phyloP scores from a whole-genome alignment of 2,329 filamentous ascomycete genomes.

The Fusarium multiceps region DNA sequence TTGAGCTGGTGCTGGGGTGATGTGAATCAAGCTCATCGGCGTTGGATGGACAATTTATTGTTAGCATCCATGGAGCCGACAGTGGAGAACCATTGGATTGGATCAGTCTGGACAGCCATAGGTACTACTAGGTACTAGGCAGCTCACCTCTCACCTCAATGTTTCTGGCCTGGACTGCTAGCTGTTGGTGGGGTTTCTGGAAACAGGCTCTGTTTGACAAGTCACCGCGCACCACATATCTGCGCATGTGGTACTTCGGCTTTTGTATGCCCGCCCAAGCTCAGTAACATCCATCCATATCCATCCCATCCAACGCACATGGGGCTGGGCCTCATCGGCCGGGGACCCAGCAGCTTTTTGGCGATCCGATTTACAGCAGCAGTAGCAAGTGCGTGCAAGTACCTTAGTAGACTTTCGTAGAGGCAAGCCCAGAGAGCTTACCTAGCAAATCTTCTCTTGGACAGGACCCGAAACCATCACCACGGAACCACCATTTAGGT shows the following conservation, averaged over 20 bases:
- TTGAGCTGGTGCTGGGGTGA: conserved; percentile 18
- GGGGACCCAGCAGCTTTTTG: conserved; percentile 45
- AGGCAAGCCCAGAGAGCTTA: background rate
- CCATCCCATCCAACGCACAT: conserved; percentile 10
- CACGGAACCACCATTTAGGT: conserved; percentile 32
- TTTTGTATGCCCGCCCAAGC: conserved; percentile 17
- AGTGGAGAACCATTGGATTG: background rate
- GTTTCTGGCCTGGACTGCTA: conserved; percentile 22
- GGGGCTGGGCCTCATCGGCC: conserved; percentile 42
- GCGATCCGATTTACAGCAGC: conserved; percentile 39
- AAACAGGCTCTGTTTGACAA: conserved; percentile 19
- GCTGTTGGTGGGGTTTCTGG: conserved; percentile 30
- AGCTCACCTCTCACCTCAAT: conserved; percentile 12
- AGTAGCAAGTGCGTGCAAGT: conserved; percentile 1
- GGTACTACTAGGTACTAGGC: background rate
- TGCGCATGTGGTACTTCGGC: conserved; percentile 38
- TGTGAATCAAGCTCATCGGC: conserved; percentile 27
- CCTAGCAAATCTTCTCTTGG: conserved; percentile 49
- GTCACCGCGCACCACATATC: conserved; percentile 36
- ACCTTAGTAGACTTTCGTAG: background rate
- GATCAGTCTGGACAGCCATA: background rate
- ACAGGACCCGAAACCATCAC: conserved; percentile 47
- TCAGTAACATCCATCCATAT: conserved; percentile 38
- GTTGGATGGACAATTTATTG: conserved; percentile 29
- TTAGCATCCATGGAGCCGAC: background rate